Conservation (phyloP, 768 basidiomycete genomes). For the Hypsizygus marmoreus region DNA sequence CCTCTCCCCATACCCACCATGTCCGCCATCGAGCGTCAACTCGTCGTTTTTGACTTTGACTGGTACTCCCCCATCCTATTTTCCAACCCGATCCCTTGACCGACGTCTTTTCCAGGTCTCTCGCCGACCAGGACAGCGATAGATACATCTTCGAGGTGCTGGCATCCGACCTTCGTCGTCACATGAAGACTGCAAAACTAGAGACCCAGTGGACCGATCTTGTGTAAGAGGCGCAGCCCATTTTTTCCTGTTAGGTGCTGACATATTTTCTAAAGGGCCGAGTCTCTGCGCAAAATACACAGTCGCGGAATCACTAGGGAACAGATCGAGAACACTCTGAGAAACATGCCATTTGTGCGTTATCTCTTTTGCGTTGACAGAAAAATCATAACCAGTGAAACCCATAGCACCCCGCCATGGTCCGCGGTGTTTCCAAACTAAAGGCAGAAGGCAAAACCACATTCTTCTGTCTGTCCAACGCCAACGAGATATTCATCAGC, state of each 20-base stretch:
- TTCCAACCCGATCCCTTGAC: constrained; percentile 3
- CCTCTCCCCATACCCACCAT: constrained; percentile 20
- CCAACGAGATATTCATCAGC: constrained; percentile 88
- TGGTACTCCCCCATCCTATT: constrained; percentile 52
- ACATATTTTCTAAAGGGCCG: constrained; percentile 49
- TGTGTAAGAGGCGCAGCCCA: constrained; percentile 57
- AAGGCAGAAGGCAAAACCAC: constrained; percentile 70
- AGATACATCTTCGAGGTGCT: constrained; percentile 91
- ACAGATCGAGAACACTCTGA: constrained; percentile 78
- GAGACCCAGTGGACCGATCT: constrained; percentile 91
- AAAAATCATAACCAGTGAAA: neutral
- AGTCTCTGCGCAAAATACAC: constrained; percentile 71
- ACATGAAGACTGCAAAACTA: constrained; percentile 68
- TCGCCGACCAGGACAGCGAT: constrained; percentile 96
- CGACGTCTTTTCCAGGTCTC: constrained; percentile 62
- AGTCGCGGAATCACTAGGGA: constrained; percentile 65
- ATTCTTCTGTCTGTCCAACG: constrained; percentile 91
- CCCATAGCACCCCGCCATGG: constrained; percentile 92
- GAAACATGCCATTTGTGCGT: constrained; percentile 85
- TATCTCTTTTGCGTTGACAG: neutral
- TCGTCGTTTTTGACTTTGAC: constrained; percentile 96
- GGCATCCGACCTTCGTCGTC: constrained; percentile 79
- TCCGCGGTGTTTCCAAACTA: constrained; percentile 78
- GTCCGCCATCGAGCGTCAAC: constrained; percentile 52
- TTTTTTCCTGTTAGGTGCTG: neutral